Evolutionary conservation across 2,329 filamentous ascomycete species (phyloP), one percentile per base, ranked within the genome.

Genomic region (Cytospora mali): DNA sequence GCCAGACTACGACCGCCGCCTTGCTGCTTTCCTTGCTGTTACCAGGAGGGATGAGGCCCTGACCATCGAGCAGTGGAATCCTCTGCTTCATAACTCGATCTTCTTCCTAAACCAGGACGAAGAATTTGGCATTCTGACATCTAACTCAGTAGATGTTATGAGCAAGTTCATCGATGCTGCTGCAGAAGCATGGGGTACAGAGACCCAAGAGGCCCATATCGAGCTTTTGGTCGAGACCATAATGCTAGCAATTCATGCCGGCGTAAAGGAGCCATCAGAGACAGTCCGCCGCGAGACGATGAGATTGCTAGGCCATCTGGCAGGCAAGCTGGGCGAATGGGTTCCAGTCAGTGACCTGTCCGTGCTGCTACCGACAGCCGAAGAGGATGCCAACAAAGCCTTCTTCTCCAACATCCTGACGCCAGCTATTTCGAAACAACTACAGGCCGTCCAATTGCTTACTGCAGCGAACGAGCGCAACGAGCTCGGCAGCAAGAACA

Each of bases 351-450:
- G 84, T 31, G 93, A 96, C 72, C 84, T 99, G 77, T 79, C 84
- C 63, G 81, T 82, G 6, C 82, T 99, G 13, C 82, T 95, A 46
- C 79, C 76, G 6, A 76, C 78, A 9, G 74, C 76, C 16, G 78
- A 90, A 58, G 92, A 96, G 65, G 90, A 93, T 27, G 74, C 79
- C 1, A 83, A 85, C 62, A 79, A 82, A 13, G 90, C 91, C 0
- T 97, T 99, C 79, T 99, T 98, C 79, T 90, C 86, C 75, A 96
- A 98, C 69, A 87, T 98, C 51, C 80, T 98, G 39, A 93, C 95
- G 71, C 94, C 96, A 54, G 93, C 96, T 57, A 88, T 93, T 39
- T 88, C 95, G 64, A 88, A 92, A 67, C 91, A 96, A 70, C 82
- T 96, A 59, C 89, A 93, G 68, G 93, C 95, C 3, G 79, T 99